Base-by-base conservation (phyloP, 768 basidiomycete species). In the Dentipellis sp. region DNA sequence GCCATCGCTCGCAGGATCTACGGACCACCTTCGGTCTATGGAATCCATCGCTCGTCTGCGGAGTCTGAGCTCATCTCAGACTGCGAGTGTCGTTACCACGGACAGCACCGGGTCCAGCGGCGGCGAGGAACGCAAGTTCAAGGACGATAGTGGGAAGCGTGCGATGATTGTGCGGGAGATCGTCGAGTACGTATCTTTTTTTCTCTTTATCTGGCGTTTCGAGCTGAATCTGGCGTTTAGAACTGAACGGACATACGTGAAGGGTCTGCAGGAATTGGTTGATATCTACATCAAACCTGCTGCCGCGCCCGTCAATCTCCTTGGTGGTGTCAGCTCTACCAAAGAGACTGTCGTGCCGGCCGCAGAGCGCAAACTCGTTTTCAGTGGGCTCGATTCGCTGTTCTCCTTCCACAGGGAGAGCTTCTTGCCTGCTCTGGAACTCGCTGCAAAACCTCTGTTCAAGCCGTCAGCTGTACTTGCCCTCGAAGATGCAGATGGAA, bases 251-350 rank as follows among this genome's bases (percentile, higher is more conserved):
- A 93, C 94, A 1, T 99, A 99, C 70, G 91, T 95, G 58, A 87
- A 87, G 60, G 89, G 92, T n/a, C 72, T 99, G 35, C 86, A 91
- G 65, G 95, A 97, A 68, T 81, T 99, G 9, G 84, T 94, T 51
- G 89, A 92, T 57, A 95, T 99, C 52, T 99, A 98, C 66, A 89
- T 98, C 71, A 87, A 83, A 66, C 93, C 94, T 46, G 86, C 88
- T 5, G 75, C 81, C 10, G 79, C 79, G 22, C 77, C 85, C 3
- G 83, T 88, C 54, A 87, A 83, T 61, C 69, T 86, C 21, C 77
- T 88, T 35, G 81, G 86, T 47, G 81, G 82, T 53, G 84, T 86
- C 11, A 79, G 84, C 16, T 83, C 86, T 9, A 76, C 75, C 59
- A 88, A 86, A 66, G 95, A 97, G 56, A 90, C 90, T 0, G 75